Evolutionary conservation across 495 filamentous ascomycete genomes (phyloP).

Genomic region (Podospora fimiseda): DNA sequence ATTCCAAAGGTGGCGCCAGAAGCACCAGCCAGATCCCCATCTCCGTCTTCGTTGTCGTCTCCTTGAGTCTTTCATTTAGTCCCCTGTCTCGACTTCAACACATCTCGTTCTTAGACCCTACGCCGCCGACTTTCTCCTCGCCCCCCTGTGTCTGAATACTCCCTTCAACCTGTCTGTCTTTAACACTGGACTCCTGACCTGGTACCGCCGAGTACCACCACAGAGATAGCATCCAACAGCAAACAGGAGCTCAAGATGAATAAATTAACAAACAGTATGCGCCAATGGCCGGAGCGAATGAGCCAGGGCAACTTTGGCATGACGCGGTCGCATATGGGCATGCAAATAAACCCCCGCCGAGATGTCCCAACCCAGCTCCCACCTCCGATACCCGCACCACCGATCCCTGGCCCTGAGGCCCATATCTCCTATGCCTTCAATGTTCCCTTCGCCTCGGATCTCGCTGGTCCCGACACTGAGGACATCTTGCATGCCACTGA

Average conservation of each 20-base stretch:
- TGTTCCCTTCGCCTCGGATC: constrained; percentile 85
- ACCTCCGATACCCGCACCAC: constrained; percentile 58
- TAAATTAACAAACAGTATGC: constrained; percentile 79
- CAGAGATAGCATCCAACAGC: neutral
- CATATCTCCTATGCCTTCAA: constrained; percentile 79
- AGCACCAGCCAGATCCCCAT: neutral
- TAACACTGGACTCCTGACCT: neutral
- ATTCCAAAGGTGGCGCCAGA: neutral
- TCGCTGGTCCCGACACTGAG: constrained; percentile 82
- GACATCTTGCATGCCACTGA: constrained; percentile 86
- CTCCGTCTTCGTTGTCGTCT: constrained; percentile 3
- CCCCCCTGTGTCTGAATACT: neutral
- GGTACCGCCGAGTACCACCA: constrained; percentile 1
- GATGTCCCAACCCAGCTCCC: constrained; percentile 57
- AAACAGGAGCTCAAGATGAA: constrained; percentile 60
- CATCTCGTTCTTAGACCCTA: neutral
- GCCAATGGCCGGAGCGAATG: constrained; percentile 93
- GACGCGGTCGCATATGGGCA: constrained; percentile 65
- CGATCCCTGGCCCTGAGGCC: constrained; percentile 53
- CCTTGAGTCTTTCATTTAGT: constrained; percentile 26
- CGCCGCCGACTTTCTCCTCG: neutral
- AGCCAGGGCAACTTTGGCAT: constrained; percentile 67
- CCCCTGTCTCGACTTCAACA: constrained; percentile 14
- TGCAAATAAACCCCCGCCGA: constrained; percentile 62
- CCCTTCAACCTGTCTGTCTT: neutral